These are phyloP conservation scores for Cladophialophora immunda DNA, from an alignment of 2,329 filamentous ascomycete species.

Conservation along the genomic window DNA sequence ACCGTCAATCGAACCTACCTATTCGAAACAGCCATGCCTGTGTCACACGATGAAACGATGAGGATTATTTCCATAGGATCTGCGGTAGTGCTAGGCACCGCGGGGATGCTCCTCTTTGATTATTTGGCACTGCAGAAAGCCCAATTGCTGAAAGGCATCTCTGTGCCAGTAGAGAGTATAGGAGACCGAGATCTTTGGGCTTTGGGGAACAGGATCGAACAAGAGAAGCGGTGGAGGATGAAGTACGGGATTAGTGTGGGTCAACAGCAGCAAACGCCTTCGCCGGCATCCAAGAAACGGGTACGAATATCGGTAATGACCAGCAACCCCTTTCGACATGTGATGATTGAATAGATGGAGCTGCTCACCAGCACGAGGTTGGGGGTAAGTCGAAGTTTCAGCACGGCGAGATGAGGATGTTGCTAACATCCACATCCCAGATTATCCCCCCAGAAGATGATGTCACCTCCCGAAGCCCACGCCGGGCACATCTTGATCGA, in stretches of 20 bases:
- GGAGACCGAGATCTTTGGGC: constrained; percentile 1
- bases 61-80: background rate
- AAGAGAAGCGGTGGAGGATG: background rate
- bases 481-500: no score
- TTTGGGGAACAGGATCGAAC: background rate
- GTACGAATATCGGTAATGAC: background rate
- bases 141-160: background rate
- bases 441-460: background rate
- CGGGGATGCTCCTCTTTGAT: background rate
- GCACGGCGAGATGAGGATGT: background rate
- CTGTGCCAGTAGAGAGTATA: background rate
- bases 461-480: background rate
- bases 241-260: background rate
- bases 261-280: background rate
- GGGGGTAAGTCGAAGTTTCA: background rate
- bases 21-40: background rate
- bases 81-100: background rate
- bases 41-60: background rate
- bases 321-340: background rate
- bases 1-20: background rate
- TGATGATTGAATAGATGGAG: background rate
- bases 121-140: background rate
- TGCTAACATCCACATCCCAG: background rate
- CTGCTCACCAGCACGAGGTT: background rate
- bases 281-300: background rate